Evolutionary conservation across 78 protist genomes (phyloP).

Genomic region (Speleostelium caveatum): DNA sequence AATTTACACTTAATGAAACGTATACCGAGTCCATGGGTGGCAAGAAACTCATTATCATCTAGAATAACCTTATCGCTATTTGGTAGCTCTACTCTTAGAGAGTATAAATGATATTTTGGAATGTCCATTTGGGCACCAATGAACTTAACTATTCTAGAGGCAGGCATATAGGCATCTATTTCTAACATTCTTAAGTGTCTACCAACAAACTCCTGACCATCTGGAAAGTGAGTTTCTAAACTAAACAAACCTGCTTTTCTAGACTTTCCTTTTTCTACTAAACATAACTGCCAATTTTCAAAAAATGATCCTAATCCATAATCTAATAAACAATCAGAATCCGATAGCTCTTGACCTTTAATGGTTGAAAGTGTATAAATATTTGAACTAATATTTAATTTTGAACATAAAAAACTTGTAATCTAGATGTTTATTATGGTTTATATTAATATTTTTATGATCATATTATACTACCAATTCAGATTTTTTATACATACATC

Average conservation of each 20-base stretch:
- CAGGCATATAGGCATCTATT: constrained; percentile 45
- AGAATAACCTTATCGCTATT: not conserved
- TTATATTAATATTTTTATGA: not conserved
- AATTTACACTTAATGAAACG: constrained; percentile 52
- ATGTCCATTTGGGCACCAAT: constrained; percentile 53
- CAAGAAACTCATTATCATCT: constrained; percentile 21
- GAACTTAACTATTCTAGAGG: constrained; percentile 1
- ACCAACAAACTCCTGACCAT: constrained; percentile 30
- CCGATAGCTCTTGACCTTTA: constrained; percentile 34
- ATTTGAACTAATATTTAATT: not conserved
- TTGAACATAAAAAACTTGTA: constrained; percentile 27
- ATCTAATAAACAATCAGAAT: constrained; percentile 10
- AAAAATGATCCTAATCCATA: constrained; percentile 70
- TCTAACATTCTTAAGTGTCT: constrained; percentile 16
- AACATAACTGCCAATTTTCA: constrained; percentile 68
- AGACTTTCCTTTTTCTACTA: constrained; percentile 35
- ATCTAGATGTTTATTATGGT: not conserved
- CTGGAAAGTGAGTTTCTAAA: constrained; percentile 67
- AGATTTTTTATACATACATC: constrained; percentile 4
- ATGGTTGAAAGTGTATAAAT: constrained; percentile 36
- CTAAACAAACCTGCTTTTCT: constrained; percentile 48
- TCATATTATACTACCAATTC: not conserved
- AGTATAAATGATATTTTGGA: constrained; percentile 27
- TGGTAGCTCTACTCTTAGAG: constrained; percentile 10
- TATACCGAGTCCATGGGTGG: constrained; percentile 39